Evolutionary conservation across 352 stramenopile genomes (phyloP), one percentile per base, ranked within the genome.

Genomic region (Globisporangium parvum): DNA sequence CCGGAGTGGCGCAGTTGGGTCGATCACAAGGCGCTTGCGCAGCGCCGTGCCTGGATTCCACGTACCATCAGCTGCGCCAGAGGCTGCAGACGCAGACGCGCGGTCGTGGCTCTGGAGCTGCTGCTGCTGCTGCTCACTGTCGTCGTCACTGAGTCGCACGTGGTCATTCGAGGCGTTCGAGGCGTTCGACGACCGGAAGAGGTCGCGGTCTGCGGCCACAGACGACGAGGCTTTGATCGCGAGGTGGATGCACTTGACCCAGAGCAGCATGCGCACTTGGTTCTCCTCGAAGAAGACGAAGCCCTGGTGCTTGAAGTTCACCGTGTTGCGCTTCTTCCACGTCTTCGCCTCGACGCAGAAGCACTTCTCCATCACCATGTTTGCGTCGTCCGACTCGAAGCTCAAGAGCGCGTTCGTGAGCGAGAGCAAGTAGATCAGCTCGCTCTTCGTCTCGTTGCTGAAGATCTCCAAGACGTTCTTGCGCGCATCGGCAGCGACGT

Each of bases 261-360:
- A 92, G 14, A 75, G 60, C 47, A 86, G 65, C 73, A 88, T 86
- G 18, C 66, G 68, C 53, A 75, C 67, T 46, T 87, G 77, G 61
- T 87, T 68, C 52, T 88, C 81, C 37, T 85, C 77, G 55, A 75
- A 88, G 55, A 89, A 89, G 10, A 88, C 67, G 35, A 92, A 92
- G 9, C 70, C 65, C 41, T 92, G 81, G 2, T 69, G 67, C 21
- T 75, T 62, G 54, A 85, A 70, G 28, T 71, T 76, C 6, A 89
- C 69, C 0, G 75, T 81, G 26, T 67, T 77, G 37, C 70, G 75
- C 63, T 89, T 89, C 51, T 82, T 87, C 78, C 79, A 92, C 28
- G 66, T 80, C 52, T 73, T 70, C 17, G 81, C 79, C 21, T 88
- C 75, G 35, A 92, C 67, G 48, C 69, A 85, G 50, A 92, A 92